Base-by-base conservation (phyloP, 352 stramenopile genomes). In the Globisporangium emineosum region DNA sequence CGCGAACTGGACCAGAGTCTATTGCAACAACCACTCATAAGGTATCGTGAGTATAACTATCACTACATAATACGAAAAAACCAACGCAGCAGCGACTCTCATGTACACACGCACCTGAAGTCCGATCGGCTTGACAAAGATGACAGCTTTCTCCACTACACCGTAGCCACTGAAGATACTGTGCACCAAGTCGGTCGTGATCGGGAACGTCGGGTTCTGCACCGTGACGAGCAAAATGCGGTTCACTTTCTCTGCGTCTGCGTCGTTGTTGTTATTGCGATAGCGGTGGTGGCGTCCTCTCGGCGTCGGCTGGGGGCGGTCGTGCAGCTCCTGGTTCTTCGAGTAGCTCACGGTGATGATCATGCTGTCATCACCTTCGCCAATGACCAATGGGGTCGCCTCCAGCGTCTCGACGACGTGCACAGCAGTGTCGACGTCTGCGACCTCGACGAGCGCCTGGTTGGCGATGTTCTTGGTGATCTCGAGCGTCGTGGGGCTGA, bases 151-250 rank as follows among this genome's bases (percentile, higher is more conserved):
- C 60, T 87, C 76, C 13, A 89, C 78, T 15, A 50, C 45, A 23
- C 79, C 79, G 60, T 83, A 87, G 21, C 65, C 66, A 49, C 67
- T 64, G 60, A 87, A 89, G 60, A 87, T 70, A 23, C 60, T 61
- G 55, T 76, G 42, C 49, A 89, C 76, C 56, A 89, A 69, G 21
- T 87, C 76, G 0, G 75, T 81, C 37, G 77, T 83, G 66, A 89
- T 81, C 10, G 76, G 77, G 42, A 83, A 83, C 59, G 75, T 84
- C 25, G 79, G 77, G 63, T 86, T 87, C 65, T 89, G 79, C 45
- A 89, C 73, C n/a, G 79, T 89, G 17, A 87, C 75, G 25, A 89
- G 73, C 66, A 89, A 43, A 56, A 89, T 89, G 54, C 77, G 77
- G 56, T 89, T 87, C 62, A 60, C 67, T 29, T 73, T 68, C 6